A percentile compares a stretch with the other conserved stretches of the same genome.
Evolutionary conservation across 768 basidiomycete species (phyloP).

Genomic region (Phanerodontia chrysosporium): DNA sequence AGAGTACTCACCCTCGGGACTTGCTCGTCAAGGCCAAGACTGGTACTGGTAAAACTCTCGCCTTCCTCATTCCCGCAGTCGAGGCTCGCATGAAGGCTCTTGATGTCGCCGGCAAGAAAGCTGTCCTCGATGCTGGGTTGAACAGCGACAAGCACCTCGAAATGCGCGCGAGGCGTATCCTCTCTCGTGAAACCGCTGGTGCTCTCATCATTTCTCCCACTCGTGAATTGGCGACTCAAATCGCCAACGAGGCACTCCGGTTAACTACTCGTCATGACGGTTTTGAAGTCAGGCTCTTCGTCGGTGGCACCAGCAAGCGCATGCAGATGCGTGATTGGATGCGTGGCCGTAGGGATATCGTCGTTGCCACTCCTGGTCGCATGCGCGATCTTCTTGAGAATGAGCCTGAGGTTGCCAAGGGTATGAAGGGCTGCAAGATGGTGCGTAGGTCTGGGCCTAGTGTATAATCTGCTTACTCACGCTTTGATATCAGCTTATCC

Average conservation of each 20-base stretch:
- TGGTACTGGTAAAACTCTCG: constrained; percentile 86
- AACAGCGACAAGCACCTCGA: constrained; percentile 27
- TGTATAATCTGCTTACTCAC: not conserved
- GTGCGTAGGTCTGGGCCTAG: constrained; percentile 36
- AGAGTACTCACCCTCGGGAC: constrained; percentile 45
- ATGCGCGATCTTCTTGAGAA: constrained; percentile 66
- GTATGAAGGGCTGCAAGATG: constrained; percentile 50
- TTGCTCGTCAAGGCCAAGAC: constrained; percentile 85
- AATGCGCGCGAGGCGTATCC: constrained; percentile 29
- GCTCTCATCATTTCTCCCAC: constrained; percentile 85
- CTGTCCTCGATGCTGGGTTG: constrained; percentile 39
- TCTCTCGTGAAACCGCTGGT: constrained; percentile 52
- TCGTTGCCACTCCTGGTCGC: constrained; percentile 90
- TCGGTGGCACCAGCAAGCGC: constrained; percentile 69
- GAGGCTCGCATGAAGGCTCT: constrained; percentile 67
- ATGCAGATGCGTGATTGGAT: constrained; percentile 67
- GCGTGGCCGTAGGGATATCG: constrained; percentile 64
- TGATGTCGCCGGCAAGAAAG: constrained; percentile 38
- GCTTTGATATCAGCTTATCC: constrained; percentile 55
- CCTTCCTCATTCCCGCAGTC: constrained; percentile 83
- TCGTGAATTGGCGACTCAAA: constrained; percentile 85
- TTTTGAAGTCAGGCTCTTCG: constrained; percentile 69
- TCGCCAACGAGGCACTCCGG: constrained; percentile 75
- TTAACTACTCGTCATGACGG: constrained; percentile 56
- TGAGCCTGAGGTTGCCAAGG: constrained; percentile 50